Conservation (phyloP, 164 flowering plant genomes). For the Buxus sempervirens region DNA sequence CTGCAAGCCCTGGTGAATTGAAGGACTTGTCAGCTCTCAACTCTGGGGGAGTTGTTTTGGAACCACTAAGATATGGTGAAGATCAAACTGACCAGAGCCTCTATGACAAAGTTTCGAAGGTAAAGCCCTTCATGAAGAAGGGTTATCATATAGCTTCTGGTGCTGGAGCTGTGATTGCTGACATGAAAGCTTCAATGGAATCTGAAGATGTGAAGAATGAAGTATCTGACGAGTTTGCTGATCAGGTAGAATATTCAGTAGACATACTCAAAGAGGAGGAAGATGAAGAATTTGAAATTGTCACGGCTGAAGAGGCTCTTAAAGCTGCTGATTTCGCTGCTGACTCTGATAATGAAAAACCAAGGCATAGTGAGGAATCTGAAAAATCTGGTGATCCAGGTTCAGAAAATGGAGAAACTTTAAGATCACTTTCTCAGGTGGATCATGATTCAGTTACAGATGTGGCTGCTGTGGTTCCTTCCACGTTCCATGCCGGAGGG, state of each 20-base stretch:
- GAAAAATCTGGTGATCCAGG: constrained; percentile 51
- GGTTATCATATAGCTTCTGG: constrained; percentile 66
- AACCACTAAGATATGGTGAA: constrained; percentile 43
- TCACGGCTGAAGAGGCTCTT: constrained; percentile 30
- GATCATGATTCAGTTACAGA: constrained; percentile 51
- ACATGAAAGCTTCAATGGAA: constrained; percentile 46
- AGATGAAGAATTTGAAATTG: constrained; percentile 46
- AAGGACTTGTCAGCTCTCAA: constrained; percentile 44
- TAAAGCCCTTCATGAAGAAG: constrained; percentile 61
- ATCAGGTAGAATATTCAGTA: constrained; percentile 44
- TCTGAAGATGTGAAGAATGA: constrained; percentile 40
- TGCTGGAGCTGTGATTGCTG: constrained; percentile 39
- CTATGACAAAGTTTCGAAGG: constrained; percentile 31
- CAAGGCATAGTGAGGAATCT: constrained; percentile 48
- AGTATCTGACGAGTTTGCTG: constrained; percentile 37
- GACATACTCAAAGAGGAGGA: constrained; percentile 38
- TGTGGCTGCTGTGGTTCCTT: constrained; percentile 45
- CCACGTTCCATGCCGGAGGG: constrained; percentile 36
- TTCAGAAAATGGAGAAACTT: constrained; percentile 53
- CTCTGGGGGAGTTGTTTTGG: constrained; percentile 42
- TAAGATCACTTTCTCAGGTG: constrained; percentile 50
- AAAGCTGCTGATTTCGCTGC: constrained; percentile 17
- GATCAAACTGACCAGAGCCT: constrained; percentile 43
- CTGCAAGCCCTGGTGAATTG: constrained; percentile 45
- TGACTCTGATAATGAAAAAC: constrained; percentile 38